Evolutionary conservation across 1,284 basidiomycete species (phyloP).

Genomic region (Cryptococcus hybrid): DNA sequence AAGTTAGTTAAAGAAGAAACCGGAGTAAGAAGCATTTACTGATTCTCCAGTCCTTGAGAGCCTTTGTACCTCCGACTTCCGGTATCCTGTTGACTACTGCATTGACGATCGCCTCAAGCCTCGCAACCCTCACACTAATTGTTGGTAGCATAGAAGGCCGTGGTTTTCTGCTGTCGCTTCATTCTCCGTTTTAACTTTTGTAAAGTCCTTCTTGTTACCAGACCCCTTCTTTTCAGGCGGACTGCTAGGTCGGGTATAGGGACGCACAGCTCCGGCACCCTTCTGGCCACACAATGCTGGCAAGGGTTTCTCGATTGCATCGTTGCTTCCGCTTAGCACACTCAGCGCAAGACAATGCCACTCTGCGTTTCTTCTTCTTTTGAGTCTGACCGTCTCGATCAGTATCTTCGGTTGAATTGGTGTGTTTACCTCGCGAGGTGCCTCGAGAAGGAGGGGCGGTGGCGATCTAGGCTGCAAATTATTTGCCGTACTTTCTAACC

Average conservation of each 20-base stretch:
- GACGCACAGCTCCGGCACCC: slow-evolving; percentile 42
- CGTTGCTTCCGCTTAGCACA: slow-evolving; percentile 47
- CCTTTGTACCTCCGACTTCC: slow-evolving; percentile 29
- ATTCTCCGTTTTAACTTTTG: background rate
- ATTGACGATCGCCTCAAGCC: slow-evolving; percentile 41
- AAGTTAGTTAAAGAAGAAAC: background rate
- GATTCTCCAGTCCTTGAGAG: slow-evolving; percentile 37
- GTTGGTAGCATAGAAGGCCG: slow-evolving; percentile 27
- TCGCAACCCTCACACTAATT: slow-evolving; percentile 26
- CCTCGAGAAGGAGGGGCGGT: background rate
- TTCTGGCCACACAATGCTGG: slow-evolving; percentile 41
- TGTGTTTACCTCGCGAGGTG: slow-evolving; percentile 9
- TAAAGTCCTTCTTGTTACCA: slow-evolving; percentile 6
- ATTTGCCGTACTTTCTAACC: background rate
- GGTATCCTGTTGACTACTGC: slow-evolving; percentile 37
- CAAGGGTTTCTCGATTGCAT: slow-evolving; percentile 47
- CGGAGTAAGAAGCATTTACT: slow-evolving; percentile 24
- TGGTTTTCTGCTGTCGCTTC: slow-evolving; percentile 1
- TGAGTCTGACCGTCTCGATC: slow-evolving; percentile 11
- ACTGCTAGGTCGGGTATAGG: slow-evolving; percentile 21
- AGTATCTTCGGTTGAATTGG: slow-evolving; percentile 11
- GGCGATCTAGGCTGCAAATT: background rate
- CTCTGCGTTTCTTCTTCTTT: slow-evolving; percentile 47
- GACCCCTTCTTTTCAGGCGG: slow-evolving; percentile 8
- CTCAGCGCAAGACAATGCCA: slow-evolving; percentile 43